Base-by-base conservation (phyloP, 768 basidiomycete species). In the Xerocomellus dryophilus region DNA sequence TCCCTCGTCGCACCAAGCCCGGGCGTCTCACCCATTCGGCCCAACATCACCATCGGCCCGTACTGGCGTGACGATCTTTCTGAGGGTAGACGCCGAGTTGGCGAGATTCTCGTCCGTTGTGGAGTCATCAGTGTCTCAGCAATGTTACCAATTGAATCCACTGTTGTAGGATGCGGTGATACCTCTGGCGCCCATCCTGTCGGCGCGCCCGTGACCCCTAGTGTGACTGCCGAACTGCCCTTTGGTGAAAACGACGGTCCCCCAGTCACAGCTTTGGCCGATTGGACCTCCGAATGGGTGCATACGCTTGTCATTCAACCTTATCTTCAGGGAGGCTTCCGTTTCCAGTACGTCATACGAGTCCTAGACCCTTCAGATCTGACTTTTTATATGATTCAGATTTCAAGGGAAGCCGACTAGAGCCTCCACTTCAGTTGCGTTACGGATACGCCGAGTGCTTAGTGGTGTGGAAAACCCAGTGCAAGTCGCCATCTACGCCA, bases 261-360 rank as follows among this genome's bases (percentile, higher is more conserved):
- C 27, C 42, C 61, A 29, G 39, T 58, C 27, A 38, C 48, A 18
- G 56, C 59, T 23, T 47, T 68, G 50, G 53, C 63, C n/a, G 29
- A 57, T 25, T 69, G 68, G 68, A 55, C 62, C 34, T 64, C 62
- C 2, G 54, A 63, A 34, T 66, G 66, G 66, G 52, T 70, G 32
- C 40, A 66, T 38, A 53, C 35, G 21, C 55, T 70, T 36, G 58
- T 65, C 40, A 47, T 68, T 38, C 57, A 58, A 14, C 66, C 68
- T 29, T 56, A 62, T 45, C 43, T 58, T 23, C 52, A 25, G 11
- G 56, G 57, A 44, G 40, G 39, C 27, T 54, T 61, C 29, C 58
- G 32, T 47, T 65, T 66, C 46, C 59, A 54, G 67, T 68, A 47
- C 18, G 67, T 66, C 38, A 43, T 14, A 23, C 39, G 18, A 21